These are phyloP conservation scores for Metschnikowia koreensis DNA, from an alignment of 805 yeast genomes.

Conservation along the genomic window DNA sequence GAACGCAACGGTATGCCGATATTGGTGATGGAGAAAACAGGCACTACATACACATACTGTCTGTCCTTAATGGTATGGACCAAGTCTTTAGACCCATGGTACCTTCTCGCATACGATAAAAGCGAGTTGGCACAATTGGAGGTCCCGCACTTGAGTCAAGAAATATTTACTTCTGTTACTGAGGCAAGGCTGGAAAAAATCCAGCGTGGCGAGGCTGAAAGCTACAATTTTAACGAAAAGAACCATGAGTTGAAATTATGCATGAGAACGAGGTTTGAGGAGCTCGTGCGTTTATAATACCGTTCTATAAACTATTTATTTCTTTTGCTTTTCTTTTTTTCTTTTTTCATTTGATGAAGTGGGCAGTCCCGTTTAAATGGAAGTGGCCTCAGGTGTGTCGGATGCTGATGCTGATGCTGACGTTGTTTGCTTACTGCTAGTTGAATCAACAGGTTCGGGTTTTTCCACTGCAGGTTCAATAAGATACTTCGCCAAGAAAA, in stretches of 20 bases:
- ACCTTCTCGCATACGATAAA: constrained; percentile 18
- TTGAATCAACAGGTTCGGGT: constrained; percentile 8
- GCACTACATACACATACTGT: constrained; percentile 44
- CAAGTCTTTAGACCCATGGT: constrained; percentile 47
- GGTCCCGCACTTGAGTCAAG: neutral
- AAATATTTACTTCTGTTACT: constrained; percentile 3
- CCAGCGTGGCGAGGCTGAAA: constrained; percentile 8
- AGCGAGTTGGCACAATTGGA: neutral
- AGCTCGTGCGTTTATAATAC: constrained; percentile 4
- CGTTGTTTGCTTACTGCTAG: neutral
- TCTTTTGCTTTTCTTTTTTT: neutral
- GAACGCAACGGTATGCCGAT: constrained; percentile 40
- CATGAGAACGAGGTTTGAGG: constrained; percentile 16
- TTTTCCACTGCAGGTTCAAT: constrained; percentile 17
- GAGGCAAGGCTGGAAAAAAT: constrained; percentile 7
- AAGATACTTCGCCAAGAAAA: constrained; percentile 18
- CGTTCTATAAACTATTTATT: neutral
- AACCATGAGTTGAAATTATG: constrained; percentile 10
- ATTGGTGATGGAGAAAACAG: constrained; percentile 33
- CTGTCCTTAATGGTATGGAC: constrained; percentile 47
- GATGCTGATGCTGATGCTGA: neutral
- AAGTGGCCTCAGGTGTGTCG: neutral
- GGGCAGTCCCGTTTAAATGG: neutral
- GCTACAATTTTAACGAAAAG: constrained; percentile 11
- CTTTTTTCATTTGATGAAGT: no score